Base-by-base conservation (phyloP, 2,329 filamentous ascomycete genomes). In the Colletotrichum spaethianum region DNA sequence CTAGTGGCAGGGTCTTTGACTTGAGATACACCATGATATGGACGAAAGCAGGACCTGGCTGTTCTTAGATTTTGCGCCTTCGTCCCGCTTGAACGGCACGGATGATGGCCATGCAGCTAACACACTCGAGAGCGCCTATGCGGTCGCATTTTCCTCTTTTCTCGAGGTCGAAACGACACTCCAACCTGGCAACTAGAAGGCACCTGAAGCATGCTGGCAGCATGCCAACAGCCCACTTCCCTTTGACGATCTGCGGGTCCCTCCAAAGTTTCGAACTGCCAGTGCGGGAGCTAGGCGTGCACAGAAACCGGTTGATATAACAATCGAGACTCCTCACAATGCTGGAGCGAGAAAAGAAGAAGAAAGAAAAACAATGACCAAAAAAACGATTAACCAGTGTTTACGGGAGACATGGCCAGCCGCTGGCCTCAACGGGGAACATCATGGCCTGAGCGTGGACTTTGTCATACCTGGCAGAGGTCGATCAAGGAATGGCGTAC, bases 51-150 rank as follows among this genome's bases (percentile, higher is more conserved):
- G 65, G 6, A 60, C 8, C 36, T 46, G 57, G 38, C 18, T 26
- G 46, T 28, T 18, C 26, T 69, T 69, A 59, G 38, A 68, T 59
- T 72, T 72, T 63, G 40, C 59, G 53, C 69, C n/a, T 48, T 69
- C 53, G 65, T 72, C 65, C 69, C 69, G 69, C 64, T 72, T 69
- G 65, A 72, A 72, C 65, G 69, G 59, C 69, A 69, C 69, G 69
- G 69, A 28, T 59, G 65, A 72, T 18, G 69, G 65, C 53, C 59
- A 72, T 64, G 65, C 65, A 72, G 59, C 65, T 53, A 60, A 63
- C 59, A 53, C 44, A 69, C 23, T 71, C 64, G 65, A 63, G 69
- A 65, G 36, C 57, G 33, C 50, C 33, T 68, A 38, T 68, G 42
- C 33, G 18, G n/a, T 31, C 31, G 31, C 40, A 36, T 18, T 28